Base-by-base conservation (phyloP, 164 flowering plant species). In the Umbilicus rupestris region DNA sequence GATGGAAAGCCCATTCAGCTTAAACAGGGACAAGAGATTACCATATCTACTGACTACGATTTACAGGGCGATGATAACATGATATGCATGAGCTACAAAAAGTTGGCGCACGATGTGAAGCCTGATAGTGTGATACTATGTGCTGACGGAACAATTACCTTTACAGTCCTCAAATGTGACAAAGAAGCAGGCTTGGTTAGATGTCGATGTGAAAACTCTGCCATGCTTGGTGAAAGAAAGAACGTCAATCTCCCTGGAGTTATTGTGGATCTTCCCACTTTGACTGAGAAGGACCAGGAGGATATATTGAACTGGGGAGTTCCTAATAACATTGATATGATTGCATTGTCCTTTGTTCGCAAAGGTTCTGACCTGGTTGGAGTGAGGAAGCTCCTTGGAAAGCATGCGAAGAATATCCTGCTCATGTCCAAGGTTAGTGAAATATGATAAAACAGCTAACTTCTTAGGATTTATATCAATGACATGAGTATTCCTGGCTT, bases 281-380 rank as follows among this genome's bases (percentile, higher is more conserved):
- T 70, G 35, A 70, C 72, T 6, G 72, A 70, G 72, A 69, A 69
- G 39, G 72, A 70, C 64, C 66, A 66, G 17, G 69, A 66, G 37
- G 83, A 80, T 60, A 78, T 80, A 30, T 58, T 80, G 65, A 29
- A 68, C n/a, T 80, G 83, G 80, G 79, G 80, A 52, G 74, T 80
- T 35, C 80, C 79, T 8, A 66, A 66, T 37, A 66, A 66, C 20
- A 47, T 66, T 42, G 68, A 66, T n/a, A 66, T 66, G 68, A 79
- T 79, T 70, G 82, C 79, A 42, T 72, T 79, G 45, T 79, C 82
- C 33, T 79, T 79, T 65, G 81, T 80, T 50, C 76, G 84, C 26
- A 80, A 80, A 64, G 83, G 83, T 44, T 80, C 80, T 12, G 83
- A 80, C 68, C 83, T 80, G 39, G 74, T 80, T 26, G 76, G 75